These are phyloP conservation scores for Rhododendron ovatum DNA, from an alignment of 148 eudicot genomes.

Conservation along the genomic window DNA sequence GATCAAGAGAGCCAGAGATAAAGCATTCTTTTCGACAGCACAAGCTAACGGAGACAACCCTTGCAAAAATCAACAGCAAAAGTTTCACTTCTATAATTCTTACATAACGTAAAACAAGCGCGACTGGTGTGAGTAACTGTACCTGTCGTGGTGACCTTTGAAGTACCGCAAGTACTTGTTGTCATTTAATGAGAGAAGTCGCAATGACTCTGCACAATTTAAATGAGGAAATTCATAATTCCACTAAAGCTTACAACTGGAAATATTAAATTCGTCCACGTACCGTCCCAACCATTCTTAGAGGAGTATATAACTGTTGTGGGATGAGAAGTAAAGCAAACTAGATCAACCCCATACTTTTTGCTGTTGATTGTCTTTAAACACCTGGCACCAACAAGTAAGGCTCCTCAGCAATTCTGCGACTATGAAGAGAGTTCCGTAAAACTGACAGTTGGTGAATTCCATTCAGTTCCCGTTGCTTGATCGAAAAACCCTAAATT, in stretches of 20 bases:
- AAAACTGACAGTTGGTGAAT: neutral
- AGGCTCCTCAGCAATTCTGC: conserved; percentile 10
- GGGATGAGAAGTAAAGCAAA: conserved; percentile 90
- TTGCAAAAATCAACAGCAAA: conserved; percentile 18
- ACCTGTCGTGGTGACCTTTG: conserved; percentile 99
- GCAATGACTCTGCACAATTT: conserved; percentile 67
- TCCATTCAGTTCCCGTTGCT: neutral
- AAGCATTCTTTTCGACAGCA: conserved; percentile 80
- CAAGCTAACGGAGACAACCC: conserved; percentile 93
- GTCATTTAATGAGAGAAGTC: conserved; percentile 95
- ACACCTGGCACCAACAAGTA: conserved; percentile 49
- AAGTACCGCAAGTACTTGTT: conserved; percentile 95
- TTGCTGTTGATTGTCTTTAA: conserved; percentile 97
- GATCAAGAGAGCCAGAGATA: conserved; percentile 89
- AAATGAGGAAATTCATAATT: neutral
- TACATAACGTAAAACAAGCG: conserved; percentile 3
- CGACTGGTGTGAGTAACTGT: conserved; percentile 2
- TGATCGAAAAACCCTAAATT: neutral
- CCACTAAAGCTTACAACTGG: neutral
- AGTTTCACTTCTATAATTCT: conserved; percentile 5
- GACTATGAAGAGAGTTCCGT: neutral
- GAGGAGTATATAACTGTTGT: conserved; percentile 97
- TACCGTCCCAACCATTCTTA: conserved; percentile 99
- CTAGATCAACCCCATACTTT: conserved; percentile 95
- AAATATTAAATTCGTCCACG: conserved; percentile 12